Base-by-base conservation (phyloP, 1,284 basidiomycete species). In the Clitocybe nebularis region DNA sequence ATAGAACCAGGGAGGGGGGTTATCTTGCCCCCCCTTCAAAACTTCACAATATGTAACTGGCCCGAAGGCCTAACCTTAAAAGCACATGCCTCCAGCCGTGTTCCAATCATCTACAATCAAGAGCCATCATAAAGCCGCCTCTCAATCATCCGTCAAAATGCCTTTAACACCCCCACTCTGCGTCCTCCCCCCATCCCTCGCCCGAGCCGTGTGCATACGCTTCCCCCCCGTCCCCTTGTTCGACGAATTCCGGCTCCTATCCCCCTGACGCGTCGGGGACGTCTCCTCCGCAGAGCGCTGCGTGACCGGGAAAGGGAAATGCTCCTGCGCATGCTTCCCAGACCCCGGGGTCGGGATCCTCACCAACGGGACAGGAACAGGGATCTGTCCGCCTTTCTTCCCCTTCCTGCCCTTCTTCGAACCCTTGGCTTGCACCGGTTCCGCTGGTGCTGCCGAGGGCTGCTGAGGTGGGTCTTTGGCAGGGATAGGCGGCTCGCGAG, bases 101-200 rank as follows among this genome's bases (percentile, higher is more conserved):
- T 2, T 21, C 9, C 5, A 8, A 23, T 13, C 16, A 35, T 36
- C 8, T 21, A 9, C 5, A 36, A 36, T 11, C 5, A 35, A 8
- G 16, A 35, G 21, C 13, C 8, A 35, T 35, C 34, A 35, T 1
- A 14, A 26, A n/a, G 14, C 3, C 17, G 11, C 36, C 14, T 30
- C 10, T 59, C 47, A 66, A 41, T 62, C 58, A 52, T 74, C 75
- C 26, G 74, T 71, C 57, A 81, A 61, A 35, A 87, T 71, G 11
- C 81, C 84, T 53, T 77, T 80, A 17, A 89, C 84, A 16, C 85
- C 85, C 2, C 85, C 86, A 55, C 85, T 89, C 66, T 87, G 83
- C 47, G 86, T 89, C 53, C 86, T 67, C 28, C 85, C 85, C 3
- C 86, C 86, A 61, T 89, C 84, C 44, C 84, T 69, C 29, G 79